phyloP scores from a whole-genome alignment of 495 filamentous ascomycete species.

The Ascodesmis nigricans region DNA sequence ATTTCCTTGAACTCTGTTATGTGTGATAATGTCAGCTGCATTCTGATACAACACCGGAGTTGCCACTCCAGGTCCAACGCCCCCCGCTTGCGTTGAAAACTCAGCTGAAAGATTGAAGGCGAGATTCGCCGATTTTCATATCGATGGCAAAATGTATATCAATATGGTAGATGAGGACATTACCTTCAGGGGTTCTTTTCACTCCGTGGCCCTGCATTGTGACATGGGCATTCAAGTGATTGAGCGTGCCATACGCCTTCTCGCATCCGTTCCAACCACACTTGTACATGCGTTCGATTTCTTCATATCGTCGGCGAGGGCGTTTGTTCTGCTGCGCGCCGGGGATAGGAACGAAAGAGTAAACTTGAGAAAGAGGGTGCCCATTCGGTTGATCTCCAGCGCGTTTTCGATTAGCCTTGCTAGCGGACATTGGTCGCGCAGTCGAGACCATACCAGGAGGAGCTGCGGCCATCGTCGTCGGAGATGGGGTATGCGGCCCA shows the following conservation, averaged over 20 bases:
- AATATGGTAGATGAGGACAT: constrained; percentile 1
- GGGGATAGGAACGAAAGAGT: constrained; percentile 95
- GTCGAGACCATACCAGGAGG: constrained; percentile 5
- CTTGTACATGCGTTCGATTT: constrained; percentile 99
- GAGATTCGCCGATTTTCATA: no score
- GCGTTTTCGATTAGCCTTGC: constrained; percentile 16
- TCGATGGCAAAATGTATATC: no score
- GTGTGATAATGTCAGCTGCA: no score
- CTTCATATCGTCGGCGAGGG: constrained; percentile 81
- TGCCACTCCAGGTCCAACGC: no score
- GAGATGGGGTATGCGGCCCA: constrained; percentile 3
- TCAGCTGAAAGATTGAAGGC: no score
- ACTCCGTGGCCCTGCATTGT: constrained; percentile 91
- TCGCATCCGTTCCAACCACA: constrained; percentile 97
- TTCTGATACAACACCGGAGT: no score
- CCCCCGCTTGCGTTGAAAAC: no score
- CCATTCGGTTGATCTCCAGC: constrained; percentile 22
- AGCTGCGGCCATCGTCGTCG: constrained; percentile 2
- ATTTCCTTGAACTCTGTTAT: constrained; percentile 97
- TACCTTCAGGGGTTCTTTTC: constrained; percentile 94
- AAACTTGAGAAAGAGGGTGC: constrained; percentile 49
- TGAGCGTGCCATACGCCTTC: constrained; percentile 90
- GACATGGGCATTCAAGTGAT: constrained; percentile 90
- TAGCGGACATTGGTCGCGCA: constrained; percentile 9
- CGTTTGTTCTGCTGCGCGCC: constrained; percentile 95